Conservation (phyloP, 129 eudicot genomes). For the Helianthus tuberosus region DNA sequence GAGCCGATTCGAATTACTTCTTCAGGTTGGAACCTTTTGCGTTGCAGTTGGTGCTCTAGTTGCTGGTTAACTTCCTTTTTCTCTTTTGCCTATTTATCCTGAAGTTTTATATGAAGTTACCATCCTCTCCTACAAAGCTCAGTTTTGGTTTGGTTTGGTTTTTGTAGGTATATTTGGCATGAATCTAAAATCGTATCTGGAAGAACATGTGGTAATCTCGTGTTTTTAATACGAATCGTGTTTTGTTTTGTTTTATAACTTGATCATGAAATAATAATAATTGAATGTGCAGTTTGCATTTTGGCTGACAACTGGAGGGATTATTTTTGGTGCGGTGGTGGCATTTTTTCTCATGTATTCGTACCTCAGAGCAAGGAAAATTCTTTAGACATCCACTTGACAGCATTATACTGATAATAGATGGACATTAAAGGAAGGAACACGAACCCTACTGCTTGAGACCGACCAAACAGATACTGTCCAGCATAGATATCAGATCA, state of each 20-base stretch:
- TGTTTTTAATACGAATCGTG: not conserved
- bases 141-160: not conserved
- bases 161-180: conserved; percentile 94
- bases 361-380: conserved; percentile 79
- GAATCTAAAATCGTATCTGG: conserved; percentile 97
- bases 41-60: conserved; percentile 91
- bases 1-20: conserved; percentile 91
- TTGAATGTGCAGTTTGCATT: conserved; percentile 74
- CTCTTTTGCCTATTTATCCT: not conserved
- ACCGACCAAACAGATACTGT: conserved; percentile 7
- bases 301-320: conserved; percentile 94
- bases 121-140: not conserved
- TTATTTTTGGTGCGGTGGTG: conserved; percentile 75
- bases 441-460: conserved; percentile 2
- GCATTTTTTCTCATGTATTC: conserved; percentile 82
- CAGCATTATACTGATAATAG: not conserved
- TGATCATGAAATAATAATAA: not conserved
- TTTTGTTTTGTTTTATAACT: not conserved
- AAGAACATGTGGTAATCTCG: conserved; percentile 79
- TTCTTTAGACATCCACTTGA: conserved; percentile 42
- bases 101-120: not conserved
- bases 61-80: conserved; percentile 54
- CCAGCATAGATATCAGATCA: not conserved
- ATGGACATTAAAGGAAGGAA: not conserved
- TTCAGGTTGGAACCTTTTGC: conserved; percentile 97